A percentile compares a stretch with the other conserved stretches of the same genome.
phyloP scores from a whole-genome alignment of 352 stramenopile species.

The Globisporangium middletonii region DNA sequence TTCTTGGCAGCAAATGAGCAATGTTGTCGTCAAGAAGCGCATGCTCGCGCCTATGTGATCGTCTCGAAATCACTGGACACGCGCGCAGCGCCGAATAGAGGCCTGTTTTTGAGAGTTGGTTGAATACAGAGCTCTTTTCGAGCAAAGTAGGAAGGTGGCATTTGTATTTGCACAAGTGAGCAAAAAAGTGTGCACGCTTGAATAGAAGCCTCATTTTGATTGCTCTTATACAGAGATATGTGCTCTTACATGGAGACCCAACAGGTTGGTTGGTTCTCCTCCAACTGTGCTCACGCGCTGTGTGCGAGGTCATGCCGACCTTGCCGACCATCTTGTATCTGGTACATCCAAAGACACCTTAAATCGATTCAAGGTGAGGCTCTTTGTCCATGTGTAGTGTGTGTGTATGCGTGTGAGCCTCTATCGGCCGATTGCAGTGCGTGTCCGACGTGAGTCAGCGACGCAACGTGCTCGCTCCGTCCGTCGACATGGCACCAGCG shows the following conservation, averaged over 20 bases:
- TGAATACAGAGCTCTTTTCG: too few relatives aligned
- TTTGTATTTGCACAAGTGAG: constrained; percentile 1
- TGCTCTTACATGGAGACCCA: constrained; percentile 42
- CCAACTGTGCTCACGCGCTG: not conserved
- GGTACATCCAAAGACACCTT: constrained; percentile 85
- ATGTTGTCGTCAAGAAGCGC: not conserved
- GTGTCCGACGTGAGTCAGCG: not conserved
- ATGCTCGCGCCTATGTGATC: not conserved
- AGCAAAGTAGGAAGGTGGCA: not conserved
- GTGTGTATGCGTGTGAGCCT: constrained; percentile 1
- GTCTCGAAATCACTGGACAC: not conserved
- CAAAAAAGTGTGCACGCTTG: not conserved
- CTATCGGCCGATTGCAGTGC: not conserved
- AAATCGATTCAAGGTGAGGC: constrained; percentile 89
- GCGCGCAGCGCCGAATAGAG: too few relatives aligned
- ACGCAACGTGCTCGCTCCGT: not conserved
- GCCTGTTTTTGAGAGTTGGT: too few relatives aligned
- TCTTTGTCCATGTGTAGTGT: not conserved
- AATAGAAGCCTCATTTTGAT: too few relatives aligned
- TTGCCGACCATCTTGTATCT: constrained; percentile 84
- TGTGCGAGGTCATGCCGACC: not conserved
- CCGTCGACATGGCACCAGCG: too few relatives aligned
- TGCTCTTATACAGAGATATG: constrained; percentile 13
- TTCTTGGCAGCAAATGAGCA: constrained; percentile 24
- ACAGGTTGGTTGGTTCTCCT: constrained; percentile 38